A percentile compares a stretch with the other conserved stretches of the same genome.
Evolutionary conservation across 2,329 filamentous ascomycete species (phyloP).

Genomic region (Sphaerulina populicola): DNA sequence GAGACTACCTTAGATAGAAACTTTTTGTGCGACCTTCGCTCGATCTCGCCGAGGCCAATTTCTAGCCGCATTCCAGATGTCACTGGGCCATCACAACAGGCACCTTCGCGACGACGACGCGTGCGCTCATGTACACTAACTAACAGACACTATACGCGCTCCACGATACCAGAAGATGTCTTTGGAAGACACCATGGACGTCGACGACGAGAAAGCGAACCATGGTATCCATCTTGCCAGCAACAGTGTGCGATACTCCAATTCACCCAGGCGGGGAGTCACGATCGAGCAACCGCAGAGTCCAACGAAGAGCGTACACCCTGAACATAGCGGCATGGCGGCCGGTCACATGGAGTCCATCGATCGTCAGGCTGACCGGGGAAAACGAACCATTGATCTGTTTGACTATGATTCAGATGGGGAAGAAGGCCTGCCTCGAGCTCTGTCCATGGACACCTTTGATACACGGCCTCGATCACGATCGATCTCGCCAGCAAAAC

Average conservation of each 20-base stretch:
- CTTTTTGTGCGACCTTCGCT: conserved; percentile 13
- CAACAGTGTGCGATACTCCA: conserved; percentile 23
- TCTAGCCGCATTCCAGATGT: conserved; percentile 23
- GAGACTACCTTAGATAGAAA: conserved; percentile 20
- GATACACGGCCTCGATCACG: conserved; percentile 5
- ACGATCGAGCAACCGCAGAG: conserved; percentile 28
- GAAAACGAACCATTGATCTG: conserved; percentile 30
- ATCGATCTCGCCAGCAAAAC: conserved; percentile 19
- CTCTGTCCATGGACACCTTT: conserved; percentile 1
- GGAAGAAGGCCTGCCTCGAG: conserved; percentile 12
- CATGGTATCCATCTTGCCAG: conserved; percentile 8
- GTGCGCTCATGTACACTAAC: conserved; percentile 6
- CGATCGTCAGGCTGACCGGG: conserved; percentile 27
- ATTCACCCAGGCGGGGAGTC: conserved; percentile 31
- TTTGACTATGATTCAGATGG: conserved; percentile 31
- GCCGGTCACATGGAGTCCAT: conserved; percentile 24
- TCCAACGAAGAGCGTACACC: conserved; percentile 32
- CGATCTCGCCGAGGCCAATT: conserved; percentile 11
- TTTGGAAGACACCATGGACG: conserved; percentile 6
- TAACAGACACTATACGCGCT: conserved; percentile 2
- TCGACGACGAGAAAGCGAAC: neutral
- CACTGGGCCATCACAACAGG: conserved; percentile 15
- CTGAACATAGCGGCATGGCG: conserved; percentile 20
- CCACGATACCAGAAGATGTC: conserved; percentile 1
- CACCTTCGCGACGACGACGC: conserved; percentile 1